Evolutionary conservation across 495 filamentous ascomycete genomes (phyloP), one percentile per base, ranked within the genome.

Genomic region (Pyronema omphalodes): DNA sequence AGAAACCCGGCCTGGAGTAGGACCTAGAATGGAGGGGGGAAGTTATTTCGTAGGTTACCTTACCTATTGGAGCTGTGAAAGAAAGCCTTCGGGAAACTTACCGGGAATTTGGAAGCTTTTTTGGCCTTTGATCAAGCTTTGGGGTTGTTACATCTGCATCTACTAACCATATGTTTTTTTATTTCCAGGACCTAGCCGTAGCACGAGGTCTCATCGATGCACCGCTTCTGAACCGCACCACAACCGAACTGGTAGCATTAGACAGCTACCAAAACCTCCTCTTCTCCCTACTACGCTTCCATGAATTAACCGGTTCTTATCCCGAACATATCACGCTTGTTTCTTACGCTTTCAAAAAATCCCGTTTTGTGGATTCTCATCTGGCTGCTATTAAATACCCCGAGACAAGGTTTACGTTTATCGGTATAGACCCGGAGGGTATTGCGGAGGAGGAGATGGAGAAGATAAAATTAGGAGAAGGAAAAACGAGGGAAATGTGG

Each of bases 201-300:
- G 66, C 70, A 8, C 71, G 71, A 49, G 51, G 65, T 49, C 71
- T 68, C 47, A 70, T 74, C 52, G 37, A 55, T 4, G 29, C 57
- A 29, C 11, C 36, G 18, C 52, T 49, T 19, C 63, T 63, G 17
- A 52, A 69, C 15, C 57, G 69, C 39, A 68, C 80, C 40, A 62
- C 72, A 6, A 61, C 76, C 5, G 86, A 91, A 60, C 69, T 74
- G 9, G 70, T 74, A 49, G 83, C 86, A 0, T 74, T 82, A n/a
- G 86, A 93, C 58, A 87, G 82, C 3, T 86, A 83, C 60, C 76
- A 81, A 54, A 93, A 91, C 58, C 67, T 88, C 9, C 64, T 88
- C 15, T 84, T 87, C 58, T 82, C 81, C 3, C 59, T 88, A 7
- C 56, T 79, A 6, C 66, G 67, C 17, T 88, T 86, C 64, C 60